Base-by-base conservation (phyloP, 768 basidiomycete genomes). In the Tephrocybe sp. region DNA sequence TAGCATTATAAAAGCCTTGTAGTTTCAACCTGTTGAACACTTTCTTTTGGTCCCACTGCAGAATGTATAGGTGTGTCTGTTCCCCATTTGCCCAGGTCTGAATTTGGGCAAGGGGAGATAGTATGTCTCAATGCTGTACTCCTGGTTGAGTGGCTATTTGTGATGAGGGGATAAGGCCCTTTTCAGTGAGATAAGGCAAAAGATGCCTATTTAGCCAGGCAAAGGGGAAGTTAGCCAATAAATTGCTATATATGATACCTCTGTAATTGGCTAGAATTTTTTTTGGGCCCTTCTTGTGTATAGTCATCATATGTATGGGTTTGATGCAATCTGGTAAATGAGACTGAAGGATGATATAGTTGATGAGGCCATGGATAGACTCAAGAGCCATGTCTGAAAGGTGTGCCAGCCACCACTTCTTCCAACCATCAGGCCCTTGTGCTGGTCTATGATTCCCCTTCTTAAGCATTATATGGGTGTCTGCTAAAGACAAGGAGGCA, bases 41-140 rank as follows among this genome's bases (percentile, higher is more conserved):
- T n/a, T 65, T 65, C 47, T 50, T 55, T 37, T 64, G 62, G 36
- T 62, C 61, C 3, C 59, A 36, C 28, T 58, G 53, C 2, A 64
- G 45, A 1, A 53, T 40, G 23, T 55, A 62, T 2, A 64, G 44
- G 2, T 51, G 24, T 5, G 7, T 25, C 8, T 54, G 51, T 1
- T 32, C 42, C 1, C 60, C 46, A 10, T 42, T 28, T 1, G 58
- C 45, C 56, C 56, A 63, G 4, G 21, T 50, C 41, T 63, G 36
- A 15, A 65, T 21, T 17, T 43, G 41, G 2, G 58, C 36, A 0
- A 63, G 28, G 36, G 53, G 56, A 21, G 38, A 50, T 5, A 58
- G 55, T 2, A 63, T 32, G 32, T 63, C 62, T 2, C 60, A 25
- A 0, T 38, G 46, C 43, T 65, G 62, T 1, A 62, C 49, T 28